phyloP scores from a whole-genome alignment of 345 rosid species.

The Acer campestre region DNA sequence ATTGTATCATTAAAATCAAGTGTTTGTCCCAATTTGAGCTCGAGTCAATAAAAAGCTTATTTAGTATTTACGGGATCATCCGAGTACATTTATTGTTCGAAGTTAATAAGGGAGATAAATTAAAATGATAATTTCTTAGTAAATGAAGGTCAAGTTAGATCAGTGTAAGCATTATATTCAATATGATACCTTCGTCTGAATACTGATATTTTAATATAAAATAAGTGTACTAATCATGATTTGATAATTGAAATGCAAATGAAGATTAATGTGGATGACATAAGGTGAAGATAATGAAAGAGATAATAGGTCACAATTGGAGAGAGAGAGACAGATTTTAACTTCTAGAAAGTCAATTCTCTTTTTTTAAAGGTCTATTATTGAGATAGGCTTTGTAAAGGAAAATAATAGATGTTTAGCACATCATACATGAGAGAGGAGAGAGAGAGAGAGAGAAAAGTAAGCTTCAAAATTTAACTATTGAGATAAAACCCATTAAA shows the following conservation, averaged over 20 bases:
- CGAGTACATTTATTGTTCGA: too few species aligned
- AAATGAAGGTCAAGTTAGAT: too few species aligned
- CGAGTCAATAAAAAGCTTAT: too few species aligned
- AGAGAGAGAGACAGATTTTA: conserved; percentile 5
- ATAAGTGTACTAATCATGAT: conserved; percentile 24
- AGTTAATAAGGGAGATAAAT: not conserved
- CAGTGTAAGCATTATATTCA: too few species aligned
- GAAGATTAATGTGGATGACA: conserved; percentile 27
- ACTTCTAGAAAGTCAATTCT: conserved; percentile 28
- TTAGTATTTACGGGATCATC: too few species aligned
- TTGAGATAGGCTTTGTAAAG: conserved; percentile 18
- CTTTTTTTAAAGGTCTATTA: not conserved
- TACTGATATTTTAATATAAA: not conserved
- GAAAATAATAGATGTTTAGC: conserved; percentile 21
- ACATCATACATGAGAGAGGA: conserved; percentile 2
- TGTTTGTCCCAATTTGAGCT: too few species aligned
- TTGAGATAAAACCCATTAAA: conserved; percentile 30
- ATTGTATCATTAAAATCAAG: too few species aligned
- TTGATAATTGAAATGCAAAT: conserved; percentile 31
- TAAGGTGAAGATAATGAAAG: conserved; percentile 29
- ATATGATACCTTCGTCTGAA: too few species aligned
- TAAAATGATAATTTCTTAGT: too few species aligned
- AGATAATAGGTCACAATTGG: not conserved
- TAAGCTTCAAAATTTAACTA: conserved; percentile 9
- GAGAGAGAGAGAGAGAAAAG: not conserved